A percentile compares a stretch with the other conserved stretches of the same genome.
Evolutionary conservation across 129 eudicot species (phyloP).

Genomic region (Heracleum sosnowskyi): DNA sequence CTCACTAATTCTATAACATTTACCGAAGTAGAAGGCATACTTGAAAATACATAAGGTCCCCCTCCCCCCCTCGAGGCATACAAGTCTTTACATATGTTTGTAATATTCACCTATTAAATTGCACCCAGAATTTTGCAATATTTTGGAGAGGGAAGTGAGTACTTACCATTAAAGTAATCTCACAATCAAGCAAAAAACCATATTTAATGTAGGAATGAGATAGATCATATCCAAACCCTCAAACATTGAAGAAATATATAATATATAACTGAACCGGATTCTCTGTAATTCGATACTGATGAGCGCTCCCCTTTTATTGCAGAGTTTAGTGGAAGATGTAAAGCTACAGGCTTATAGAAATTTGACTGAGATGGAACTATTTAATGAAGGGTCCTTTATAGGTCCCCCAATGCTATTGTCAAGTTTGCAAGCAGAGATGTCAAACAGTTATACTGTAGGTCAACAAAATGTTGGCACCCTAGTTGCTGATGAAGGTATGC

Average conservation of each 20-base stretch:
- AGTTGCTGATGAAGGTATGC: constrained; percentile 35
- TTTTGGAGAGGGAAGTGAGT: neutral
- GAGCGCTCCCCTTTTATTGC: constrained; percentile 7
- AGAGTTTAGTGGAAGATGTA: constrained; percentile 36
- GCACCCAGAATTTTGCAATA: neutral
- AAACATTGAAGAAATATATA: neutral
- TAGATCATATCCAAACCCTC: neutral
- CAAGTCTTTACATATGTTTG: neutral
- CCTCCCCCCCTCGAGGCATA: neutral
- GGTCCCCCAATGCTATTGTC: constrained; percentile 17
- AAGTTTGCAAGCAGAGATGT: constrained; percentile 25
- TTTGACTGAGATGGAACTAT: constrained; percentile 9
- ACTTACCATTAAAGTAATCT: neutral
- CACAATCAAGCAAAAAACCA: neutral
- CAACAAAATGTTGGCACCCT: constrained; percentile 23
- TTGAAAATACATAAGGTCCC: neutral
- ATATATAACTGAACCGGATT: neutral
- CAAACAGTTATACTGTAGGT: constrained; percentile 19
- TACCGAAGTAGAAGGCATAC: neutral
- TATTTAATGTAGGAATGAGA: neutral
- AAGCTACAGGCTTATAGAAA: constrained; percentile 29
- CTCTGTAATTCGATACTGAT: neutral
- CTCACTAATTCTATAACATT: neutral
- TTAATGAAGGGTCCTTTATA: constrained; percentile 10
- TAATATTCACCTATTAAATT: neutral